Conservation (phyloP, 225 moss, liverwort and hornwort species). For the Physcomitrium patens region DNA sequence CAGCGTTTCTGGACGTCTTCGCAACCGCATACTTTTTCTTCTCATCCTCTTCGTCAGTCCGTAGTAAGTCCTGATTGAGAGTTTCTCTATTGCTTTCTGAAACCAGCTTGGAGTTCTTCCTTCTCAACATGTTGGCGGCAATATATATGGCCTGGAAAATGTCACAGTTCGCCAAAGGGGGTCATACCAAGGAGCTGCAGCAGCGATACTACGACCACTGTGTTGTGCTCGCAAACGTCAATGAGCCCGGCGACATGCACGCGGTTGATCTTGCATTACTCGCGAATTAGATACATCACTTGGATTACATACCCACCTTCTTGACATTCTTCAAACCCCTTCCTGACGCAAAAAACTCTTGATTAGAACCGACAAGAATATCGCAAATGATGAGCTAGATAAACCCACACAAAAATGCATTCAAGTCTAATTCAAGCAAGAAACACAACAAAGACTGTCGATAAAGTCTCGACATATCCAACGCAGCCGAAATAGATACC, state of each 20-base stretch:
- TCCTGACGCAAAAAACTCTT: background rate
- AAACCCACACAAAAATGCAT: conserved; percentile 20
- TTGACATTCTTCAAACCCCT: conserved; percentile 31
- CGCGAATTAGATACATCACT: conserved; percentile 19
- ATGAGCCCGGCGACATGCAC: background rate
- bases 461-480: background rate
- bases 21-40: conserved; percentile 39
- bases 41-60: conserved; percentile 29
- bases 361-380: conserved; percentile 28
- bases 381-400: conserved; percentile 21
- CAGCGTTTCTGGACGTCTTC: conserved; percentile 31
- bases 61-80: conserved; percentile 22
- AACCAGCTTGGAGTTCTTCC: conserved; percentile 50
- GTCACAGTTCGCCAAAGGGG: conserved; percentile 23
- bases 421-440: conserved; percentile 7
- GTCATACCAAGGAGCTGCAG: conserved; percentile 31
- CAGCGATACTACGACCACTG: background rate
- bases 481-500: conserved; percentile 10
- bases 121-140: conserved; percentile 64
- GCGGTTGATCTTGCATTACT: conserved; percentile 22
- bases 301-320: conserved; percentile 18
- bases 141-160: conserved; percentile 35
- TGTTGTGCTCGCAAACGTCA: conserved; percentile 21
- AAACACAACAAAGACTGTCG: background rate
- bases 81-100: conserved; percentile 46